Evolutionary conservation across 2,329 filamentous ascomycete genomes (phyloP).

Genomic region (Lasiodiplodia hormozganensis): DNA sequence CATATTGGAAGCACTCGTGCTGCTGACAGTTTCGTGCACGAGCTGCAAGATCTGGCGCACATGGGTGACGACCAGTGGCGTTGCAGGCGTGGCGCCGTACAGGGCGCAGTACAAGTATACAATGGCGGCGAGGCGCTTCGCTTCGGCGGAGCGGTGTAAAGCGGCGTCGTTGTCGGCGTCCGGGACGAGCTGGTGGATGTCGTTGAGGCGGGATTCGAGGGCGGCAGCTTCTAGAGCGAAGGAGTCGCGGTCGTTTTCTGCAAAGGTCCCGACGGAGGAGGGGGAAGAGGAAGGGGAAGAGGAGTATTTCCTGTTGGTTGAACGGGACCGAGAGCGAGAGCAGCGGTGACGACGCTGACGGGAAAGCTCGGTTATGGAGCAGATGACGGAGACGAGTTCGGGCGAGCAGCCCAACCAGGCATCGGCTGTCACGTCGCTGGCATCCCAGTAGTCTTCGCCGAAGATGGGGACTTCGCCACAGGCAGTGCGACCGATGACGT

Average conservation of each 20-base stretch:
- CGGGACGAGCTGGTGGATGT: slow-evolving; percentile 44
- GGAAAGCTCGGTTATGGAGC: slow-evolving; percentile 57
- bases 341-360: slow-evolving; percentile 39
- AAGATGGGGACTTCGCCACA: slow-evolving; percentile 57
- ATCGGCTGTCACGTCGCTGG: slow-evolving; percentile 48
- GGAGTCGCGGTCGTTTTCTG: slow-evolving; percentile 33
- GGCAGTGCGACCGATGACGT: slow-evolving; percentile 59
- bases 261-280: neutral
- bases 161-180: slow-evolving; percentile 40
- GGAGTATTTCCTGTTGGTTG: neutral
- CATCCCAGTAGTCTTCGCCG: slow-evolving; percentile 56
- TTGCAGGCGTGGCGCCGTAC: slow-evolving; percentile 51
- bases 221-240: slow-evolving; percentile 45
- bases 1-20: neutral
- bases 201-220: slow-evolving; percentile 44
- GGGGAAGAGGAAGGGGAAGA: neutral
- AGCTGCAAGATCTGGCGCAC: slow-evolving; percentile 47
- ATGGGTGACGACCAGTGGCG: slow-evolving; percentile 36
- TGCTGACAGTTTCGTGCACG: slow-evolving; percentile 34
- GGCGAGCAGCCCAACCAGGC: slow-evolving; percentile 59
- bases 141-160: slow-evolving; percentile 48
- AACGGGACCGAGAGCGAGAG: no score
- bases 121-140: slow-evolving; percentile 53
- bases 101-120: slow-evolving; percentile 57
- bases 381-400: slow-evolving; percentile 54